phyloP scores from a whole-genome alignment of 2,329 filamentous ascomycete species.

The Xylariomycetidae sp. region DNA sequence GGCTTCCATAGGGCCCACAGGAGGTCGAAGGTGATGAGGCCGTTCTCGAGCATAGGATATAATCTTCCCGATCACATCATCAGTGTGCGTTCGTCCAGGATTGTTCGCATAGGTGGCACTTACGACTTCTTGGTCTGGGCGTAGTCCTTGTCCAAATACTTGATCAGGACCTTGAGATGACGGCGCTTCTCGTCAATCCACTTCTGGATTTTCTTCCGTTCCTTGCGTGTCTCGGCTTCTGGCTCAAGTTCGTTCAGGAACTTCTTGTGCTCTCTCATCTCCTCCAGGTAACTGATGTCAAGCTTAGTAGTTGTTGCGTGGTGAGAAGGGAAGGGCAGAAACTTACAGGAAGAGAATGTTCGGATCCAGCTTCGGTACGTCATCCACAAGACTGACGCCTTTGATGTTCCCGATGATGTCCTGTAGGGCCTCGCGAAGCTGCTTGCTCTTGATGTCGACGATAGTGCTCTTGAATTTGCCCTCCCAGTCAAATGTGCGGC shows the following conservation, averaged over 20 bases:
- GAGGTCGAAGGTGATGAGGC: slow-evolving; percentile 82
- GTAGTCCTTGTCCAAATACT: slow-evolving; percentile 78
- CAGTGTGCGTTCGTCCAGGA: slow-evolving; percentile 1
- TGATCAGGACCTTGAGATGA: slow-evolving; percentile 66
- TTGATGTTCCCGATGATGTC: slow-evolving; percentile 72
- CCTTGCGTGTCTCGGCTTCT: slow-evolving; percentile 42
- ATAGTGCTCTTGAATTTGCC: slow-evolving; percentile 68
- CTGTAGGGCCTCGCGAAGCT: slow-evolving; percentile 63
- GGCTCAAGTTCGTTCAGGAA: slow-evolving; percentile 55
- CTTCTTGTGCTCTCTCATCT: slow-evolving; percentile 60
- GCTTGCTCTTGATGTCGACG: slow-evolving; percentile 81
- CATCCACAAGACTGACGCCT: slow-evolving; percentile 72
- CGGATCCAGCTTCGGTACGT: slow-evolving; percentile 66
- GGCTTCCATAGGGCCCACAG: slow-evolving; percentile 88
- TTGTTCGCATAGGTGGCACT: slow-evolving; percentile 1
- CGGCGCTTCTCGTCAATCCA: slow-evolving; percentile 51
- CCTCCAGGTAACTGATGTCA: slow-evolving; percentile 63
- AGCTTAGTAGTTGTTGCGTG: slow-evolving; percentile 5
- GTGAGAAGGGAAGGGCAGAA: not conserved
- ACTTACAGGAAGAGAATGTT: slow-evolving; percentile 62
- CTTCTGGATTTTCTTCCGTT: slow-evolving; percentile 56
- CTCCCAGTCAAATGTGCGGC: slow-evolving; percentile 77
- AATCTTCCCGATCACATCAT: slow-evolving; percentile 54
- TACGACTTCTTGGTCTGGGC: slow-evolving; percentile 63
- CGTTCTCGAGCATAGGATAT: slow-evolving; percentile 72